These are phyloP conservation scores for Xylaria venustula DNA, from an alignment of 495 filamentous ascomycete genomes.

Conservation along the genomic window DNA sequence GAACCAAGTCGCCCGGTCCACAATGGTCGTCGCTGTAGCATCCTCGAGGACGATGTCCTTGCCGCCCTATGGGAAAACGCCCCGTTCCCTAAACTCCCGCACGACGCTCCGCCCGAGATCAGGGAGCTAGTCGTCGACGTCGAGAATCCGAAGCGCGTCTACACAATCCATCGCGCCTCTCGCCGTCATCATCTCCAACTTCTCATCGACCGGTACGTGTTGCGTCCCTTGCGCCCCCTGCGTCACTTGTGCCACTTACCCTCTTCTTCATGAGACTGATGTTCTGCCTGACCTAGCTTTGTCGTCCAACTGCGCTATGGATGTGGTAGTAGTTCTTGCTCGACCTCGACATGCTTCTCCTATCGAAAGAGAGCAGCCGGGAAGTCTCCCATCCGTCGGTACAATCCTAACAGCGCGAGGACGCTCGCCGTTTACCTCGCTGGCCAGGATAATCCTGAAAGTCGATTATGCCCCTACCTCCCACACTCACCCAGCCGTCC, in stretches of 20 bases:
- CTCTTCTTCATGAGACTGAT: slow-evolving; percentile 12
- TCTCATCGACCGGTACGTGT: slow-evolving; percentile 52
- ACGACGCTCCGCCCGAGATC: slow-evolving; percentile 52
- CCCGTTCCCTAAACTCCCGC: slow-evolving; percentile 49
- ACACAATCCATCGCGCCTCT: slow-evolving; percentile 50
- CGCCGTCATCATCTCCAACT: slow-evolving; percentile 53
- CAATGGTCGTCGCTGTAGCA: slow-evolving; percentile 25
- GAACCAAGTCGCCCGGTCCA: slow-evolving; percentile 43
- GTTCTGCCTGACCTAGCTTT: slow-evolving; percentile 64
- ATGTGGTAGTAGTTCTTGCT: slow-evolving; percentile 68
- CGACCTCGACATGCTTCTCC: slow-evolving; percentile 77
- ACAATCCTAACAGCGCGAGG: slow-evolving; percentile 67
- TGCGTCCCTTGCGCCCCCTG: not conserved
- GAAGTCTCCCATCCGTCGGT: slow-evolving; percentile 69
- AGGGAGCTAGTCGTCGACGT: slow-evolving; percentile 48
- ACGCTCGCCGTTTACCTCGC: slow-evolving; percentile 78
- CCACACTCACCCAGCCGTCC: slow-evolving; percentile 31
- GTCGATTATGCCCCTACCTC: slow-evolving; percentile 64
- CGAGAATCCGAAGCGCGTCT: slow-evolving; percentile 52
- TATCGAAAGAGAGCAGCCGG: slow-evolving; percentile 63
- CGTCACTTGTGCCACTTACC: not conserved
- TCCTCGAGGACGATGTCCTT: slow-evolving; percentile 32
- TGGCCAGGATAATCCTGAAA: slow-evolving; percentile 73
- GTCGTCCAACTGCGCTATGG: slow-evolving; percentile 82
- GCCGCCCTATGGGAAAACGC: slow-evolving; percentile 52